Conservation (phyloP, 805 yeast genomes). For the Diddensiella transvaalensis region DNA sequence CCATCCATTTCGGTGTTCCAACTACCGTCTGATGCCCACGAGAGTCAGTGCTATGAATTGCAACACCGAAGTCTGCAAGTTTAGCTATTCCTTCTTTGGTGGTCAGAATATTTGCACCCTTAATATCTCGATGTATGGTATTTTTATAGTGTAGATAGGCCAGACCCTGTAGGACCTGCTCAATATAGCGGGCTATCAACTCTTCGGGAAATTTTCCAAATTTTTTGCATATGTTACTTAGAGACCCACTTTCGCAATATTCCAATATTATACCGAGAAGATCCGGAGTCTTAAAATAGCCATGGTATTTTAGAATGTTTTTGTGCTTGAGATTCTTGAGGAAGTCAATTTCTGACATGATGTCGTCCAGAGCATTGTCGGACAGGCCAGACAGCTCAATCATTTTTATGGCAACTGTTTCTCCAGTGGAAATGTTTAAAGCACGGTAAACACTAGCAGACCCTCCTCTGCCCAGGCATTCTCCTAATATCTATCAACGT, state of each 20-base stretch:
- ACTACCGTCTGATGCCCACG: conserved; percentile 34
- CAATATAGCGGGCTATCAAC: conserved; percentile 47
- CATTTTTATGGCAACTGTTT: conserved; percentile 76
- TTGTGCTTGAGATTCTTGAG: conserved; percentile 62
- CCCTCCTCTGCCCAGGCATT: conserved; percentile 84
- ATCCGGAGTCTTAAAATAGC: conserved; percentile 53
- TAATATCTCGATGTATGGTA: conserved; percentile 73
- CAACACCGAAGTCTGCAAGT: conserved; percentile 76
- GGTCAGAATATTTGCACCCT: conserved; percentile 68
- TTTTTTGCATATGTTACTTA: conserved; percentile 49
- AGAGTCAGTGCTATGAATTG: conserved; percentile 43
- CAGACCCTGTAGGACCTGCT: conserved; percentile 58
- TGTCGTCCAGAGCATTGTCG: conserved; percentile 34
- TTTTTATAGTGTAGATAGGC: conserved; percentile 65
- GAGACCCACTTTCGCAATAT: conserved; percentile 62
- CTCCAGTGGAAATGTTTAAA: conserved; percentile 58
- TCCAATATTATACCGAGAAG: conserved; percentile 61
- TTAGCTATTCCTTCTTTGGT: conserved; percentile 62
- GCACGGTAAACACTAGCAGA: conserved; percentile 85
- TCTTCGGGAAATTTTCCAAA: conserved; percentile 55
- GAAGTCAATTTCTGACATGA: conserved; percentile 66
- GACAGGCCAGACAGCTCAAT: conserved; percentile 48
- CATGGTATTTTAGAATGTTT: conserved; percentile 65
- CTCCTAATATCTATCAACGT: conserved; percentile 39
- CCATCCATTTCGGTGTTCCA: conserved; percentile 99